Conservation (phyloP, 805 yeast species). For the Candida ficus region DNA sequence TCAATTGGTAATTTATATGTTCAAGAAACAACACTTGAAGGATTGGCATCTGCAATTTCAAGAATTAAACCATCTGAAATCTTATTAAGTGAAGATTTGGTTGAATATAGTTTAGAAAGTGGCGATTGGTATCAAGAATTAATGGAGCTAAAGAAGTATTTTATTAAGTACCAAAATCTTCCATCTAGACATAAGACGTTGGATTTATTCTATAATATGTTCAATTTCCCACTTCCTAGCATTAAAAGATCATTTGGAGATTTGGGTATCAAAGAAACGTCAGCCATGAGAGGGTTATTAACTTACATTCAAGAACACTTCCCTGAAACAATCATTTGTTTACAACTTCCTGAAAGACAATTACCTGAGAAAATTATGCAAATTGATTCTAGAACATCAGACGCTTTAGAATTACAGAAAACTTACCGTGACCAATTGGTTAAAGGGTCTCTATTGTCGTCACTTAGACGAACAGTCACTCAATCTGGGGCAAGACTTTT, state of each 20-base stretch:
- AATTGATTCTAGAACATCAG: conserved; percentile 75
- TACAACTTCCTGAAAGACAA: conserved; percentile 63
- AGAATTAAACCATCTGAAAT: conserved; percentile 82
- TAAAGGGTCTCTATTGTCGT: conserved; percentile 68
- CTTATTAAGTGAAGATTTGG: conserved; percentile 45
- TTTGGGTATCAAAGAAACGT: conserved; percentile 43
- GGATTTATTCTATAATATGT: conserved; percentile 33
- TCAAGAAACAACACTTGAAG: conserved; percentile 55
- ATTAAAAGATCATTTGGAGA: conserved; percentile 24
- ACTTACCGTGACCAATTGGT: conserved; percentile 51
- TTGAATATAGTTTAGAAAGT: conserved; percentile 32
- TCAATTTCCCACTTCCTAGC: conserved; percentile 28
- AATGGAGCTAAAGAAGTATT: conserved; percentile 54
- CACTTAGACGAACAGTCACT: conserved; percentile 71
- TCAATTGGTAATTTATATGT: conserved; percentile 76
- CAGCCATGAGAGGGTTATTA: conserved; percentile 58
- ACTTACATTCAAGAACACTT: conserved; percentile 69
- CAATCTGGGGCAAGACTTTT: conserved; percentile 77
- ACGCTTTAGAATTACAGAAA: conserved; percentile 64
- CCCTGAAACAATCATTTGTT: conserved; percentile 58
- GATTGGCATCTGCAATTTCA: conserved; percentile 64
- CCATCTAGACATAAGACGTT: conserved; percentile 38
- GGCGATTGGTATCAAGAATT: conserved; percentile 56
- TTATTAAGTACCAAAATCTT: conserved; percentile 43
- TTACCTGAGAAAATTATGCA: conserved; percentile 53